Evolutionary conservation across 768 basidiomycete genomes (phyloP).

Genomic region (Agaricus subrufescens): DNA sequence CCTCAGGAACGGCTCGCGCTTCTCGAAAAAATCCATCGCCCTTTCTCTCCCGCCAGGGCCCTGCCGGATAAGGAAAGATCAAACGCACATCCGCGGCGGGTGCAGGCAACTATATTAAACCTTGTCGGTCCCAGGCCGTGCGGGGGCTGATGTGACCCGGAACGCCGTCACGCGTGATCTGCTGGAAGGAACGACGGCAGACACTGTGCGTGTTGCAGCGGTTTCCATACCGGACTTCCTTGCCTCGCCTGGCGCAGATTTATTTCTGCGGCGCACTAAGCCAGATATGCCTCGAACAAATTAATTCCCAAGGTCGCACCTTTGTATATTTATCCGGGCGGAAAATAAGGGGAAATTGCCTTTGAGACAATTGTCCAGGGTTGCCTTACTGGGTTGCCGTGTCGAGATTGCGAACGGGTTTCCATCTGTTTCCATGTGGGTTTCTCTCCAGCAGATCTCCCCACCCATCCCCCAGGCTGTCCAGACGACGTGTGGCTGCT

Average conservation of each 20-base stretch:
- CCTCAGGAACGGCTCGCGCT: too few species aligned
- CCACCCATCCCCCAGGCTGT: constrained; percentile 15
- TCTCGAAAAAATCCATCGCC: too few species aligned
- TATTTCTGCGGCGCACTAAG: constrained; percentile 13
- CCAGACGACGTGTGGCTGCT: constrained; percentile 22
- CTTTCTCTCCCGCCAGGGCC: not conserved
- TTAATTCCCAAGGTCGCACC: constrained; percentile 19
- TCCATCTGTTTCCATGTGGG: constrained; percentile 30
- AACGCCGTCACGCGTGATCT: constrained; percentile 2
- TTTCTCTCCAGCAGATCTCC: constrained; percentile 12
- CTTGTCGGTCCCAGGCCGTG: constrained; percentile 7
- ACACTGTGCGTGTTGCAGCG: constrained; percentile 10
- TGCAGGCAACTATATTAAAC: constrained; percentile 9
- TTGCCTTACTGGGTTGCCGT: constrained; percentile 11
- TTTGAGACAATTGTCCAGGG: constrained; percentile 8
- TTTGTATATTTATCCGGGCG: constrained; percentile 19
- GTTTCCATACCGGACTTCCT: constrained; percentile 14
- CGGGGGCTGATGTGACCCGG: constrained; percentile 8
- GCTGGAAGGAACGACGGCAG: not conserved
- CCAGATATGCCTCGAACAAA: constrained; percentile 12
- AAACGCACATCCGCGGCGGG: not conserved
- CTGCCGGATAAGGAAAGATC: constrained; percentile 4
- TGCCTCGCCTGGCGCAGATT: constrained; percentile 9
- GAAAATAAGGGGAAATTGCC: constrained; percentile 19
- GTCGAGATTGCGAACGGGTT: constrained; percentile 8